phyloP scores from a whole-genome alignment of 352 stramenopile species.

The Hyaloperonospora arabidopsidis region DNA sequence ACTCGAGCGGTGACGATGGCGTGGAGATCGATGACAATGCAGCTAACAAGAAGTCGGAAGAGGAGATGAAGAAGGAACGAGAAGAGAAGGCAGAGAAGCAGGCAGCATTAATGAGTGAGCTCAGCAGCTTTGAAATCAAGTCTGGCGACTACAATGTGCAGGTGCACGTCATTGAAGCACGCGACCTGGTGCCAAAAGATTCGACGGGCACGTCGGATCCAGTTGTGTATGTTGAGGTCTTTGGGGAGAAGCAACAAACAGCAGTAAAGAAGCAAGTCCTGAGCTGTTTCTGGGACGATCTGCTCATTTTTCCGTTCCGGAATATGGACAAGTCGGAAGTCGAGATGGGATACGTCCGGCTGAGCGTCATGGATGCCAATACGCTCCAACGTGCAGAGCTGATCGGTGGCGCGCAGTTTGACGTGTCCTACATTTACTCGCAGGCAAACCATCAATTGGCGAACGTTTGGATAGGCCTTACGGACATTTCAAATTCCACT shows the following conservation, averaged over 20 bases:
- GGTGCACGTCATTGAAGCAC: conserved; percentile 87
- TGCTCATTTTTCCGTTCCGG: conserved; percentile 69
- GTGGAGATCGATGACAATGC: conserved; percentile 44
- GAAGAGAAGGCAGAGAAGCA: conserved; percentile 70
- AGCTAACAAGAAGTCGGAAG: conserved; percentile 46
- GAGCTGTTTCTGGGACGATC: conserved; percentile 82
- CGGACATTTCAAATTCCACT: conserved; percentile 69
- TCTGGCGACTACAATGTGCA: conserved; percentile 84
- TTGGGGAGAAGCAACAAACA: conserved; percentile 82
- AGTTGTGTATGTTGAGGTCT: conserved; percentile 85
- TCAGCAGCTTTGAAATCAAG: conserved; percentile 80
- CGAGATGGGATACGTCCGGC: conserved; percentile 76
- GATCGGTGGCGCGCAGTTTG: conserved; percentile 82
- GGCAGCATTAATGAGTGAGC: conserved; percentile 61
- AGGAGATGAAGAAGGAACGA: conserved; percentile 63
- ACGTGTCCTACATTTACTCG: conserved; percentile 84
- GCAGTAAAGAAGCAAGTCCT: conserved; percentile 78
- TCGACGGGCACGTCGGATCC: conserved; percentile 85
- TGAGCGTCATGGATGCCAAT: conserved; percentile 83
- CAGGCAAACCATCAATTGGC: conserved; percentile 83
- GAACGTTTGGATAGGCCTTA: conserved; percentile 87
- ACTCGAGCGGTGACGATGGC: conserved; percentile 63
- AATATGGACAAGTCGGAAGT: conserved; percentile 74
- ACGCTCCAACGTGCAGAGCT: conserved; percentile 81
- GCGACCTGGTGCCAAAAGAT: conserved; percentile 83